phyloP scores from a whole-genome alignment of 805 yeast species.

The Yamadazyma paraphyllophila region DNA sequence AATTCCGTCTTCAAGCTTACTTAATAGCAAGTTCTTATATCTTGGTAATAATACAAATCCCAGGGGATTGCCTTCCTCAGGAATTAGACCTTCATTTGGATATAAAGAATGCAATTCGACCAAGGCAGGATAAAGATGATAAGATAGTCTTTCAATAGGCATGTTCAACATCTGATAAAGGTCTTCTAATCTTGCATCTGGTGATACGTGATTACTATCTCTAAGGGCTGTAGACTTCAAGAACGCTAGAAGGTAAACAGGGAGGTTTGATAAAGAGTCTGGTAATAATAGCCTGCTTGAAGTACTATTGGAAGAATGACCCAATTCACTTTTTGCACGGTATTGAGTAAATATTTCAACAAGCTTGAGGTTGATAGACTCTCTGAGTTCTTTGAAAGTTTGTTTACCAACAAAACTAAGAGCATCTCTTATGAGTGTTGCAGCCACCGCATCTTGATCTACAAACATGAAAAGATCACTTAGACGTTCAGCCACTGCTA shows the following conservation, averaged over 20 bases:
- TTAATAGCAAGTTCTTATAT: constrained; percentile 42
- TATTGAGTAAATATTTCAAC: constrained; percentile 49
- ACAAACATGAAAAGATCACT: constrained; percentile 74
- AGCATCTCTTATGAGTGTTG: constrained; percentile 40
- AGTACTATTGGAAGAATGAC: constrained; percentile 34
- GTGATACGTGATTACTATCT: constrained; percentile 44
- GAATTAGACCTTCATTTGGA: constrained; percentile 49
- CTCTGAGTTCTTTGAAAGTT: constrained; percentile 35
- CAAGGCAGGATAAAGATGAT: constrained; percentile 77
- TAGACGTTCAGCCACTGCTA: constrained; percentile 73
- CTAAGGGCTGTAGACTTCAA: constrained; percentile 66
- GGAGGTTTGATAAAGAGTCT: constrained; percentile 68
- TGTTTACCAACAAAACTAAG: constrained; percentile 41
- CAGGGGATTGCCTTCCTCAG: constrained; percentile 33
- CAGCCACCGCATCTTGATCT: constrained; percentile 55
- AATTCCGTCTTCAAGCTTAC: constrained; percentile 65
- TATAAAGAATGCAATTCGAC: constrained; percentile 66
- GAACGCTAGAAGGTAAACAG: constrained; percentile 65
- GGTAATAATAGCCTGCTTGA: constrained; percentile 75
- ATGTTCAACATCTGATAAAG: constrained; percentile 49
- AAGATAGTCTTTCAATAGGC: constrained; percentile 56
- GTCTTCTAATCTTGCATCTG: constrained; percentile 65
- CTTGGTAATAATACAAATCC: constrained; percentile 50
- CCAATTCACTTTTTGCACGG: constrained; percentile 47
- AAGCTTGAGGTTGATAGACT: constrained; percentile 37